Evolutionary conservation across 257 asterid genomes (phyloP), one percentile per base, ranked within the genome.

Genomic region (Solanum chmielewskii): DNA sequence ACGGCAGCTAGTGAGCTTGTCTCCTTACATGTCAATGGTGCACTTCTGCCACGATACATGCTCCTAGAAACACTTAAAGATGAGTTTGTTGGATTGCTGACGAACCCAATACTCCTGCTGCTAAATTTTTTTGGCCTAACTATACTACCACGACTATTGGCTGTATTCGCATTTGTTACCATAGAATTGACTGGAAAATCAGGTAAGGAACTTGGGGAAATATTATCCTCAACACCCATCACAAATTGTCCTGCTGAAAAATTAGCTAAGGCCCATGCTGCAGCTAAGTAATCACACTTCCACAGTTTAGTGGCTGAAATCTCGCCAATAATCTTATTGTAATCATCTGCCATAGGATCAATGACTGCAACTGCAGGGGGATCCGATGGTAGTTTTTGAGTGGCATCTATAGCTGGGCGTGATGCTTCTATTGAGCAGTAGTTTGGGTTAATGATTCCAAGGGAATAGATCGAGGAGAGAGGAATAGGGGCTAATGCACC

Each of bases 401-500:
- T 88, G 86, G 94, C 95, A 37, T 94, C 96, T 56, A 91, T 85
- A 45, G 99, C 99, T 15, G 98, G 93, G 84, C 84, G 88, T 83
- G 99, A 92, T 52, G 98, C 92, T 56, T 93, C 95, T 25, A 95
- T 89, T 88, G 86, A 91, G 88, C 90, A 87, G 90, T 94, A 97
- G 92, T 92, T 91, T 37, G 95, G 93, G 88, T 93, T 94, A 88
- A 97, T 90, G 78, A 94, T 96, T 87, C 92, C 93, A 5, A 97
- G 91, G 88, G 95, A 91, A 75, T 98, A 89, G 39, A 97, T 93
- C 21, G 99, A 91, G 66, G 98, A 92, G n/a, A 97, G 98, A 41
- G 99, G 99, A 33, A 95, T 42, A 77, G 99, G 99, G 81, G 99
- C 99, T 49, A 97, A 93, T 87, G 99, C 99, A 29, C 99, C 99